Evolutionary conservation across 805 yeast genomes (phyloP).

Genomic region (Saturnispora ahearnii): DNA sequence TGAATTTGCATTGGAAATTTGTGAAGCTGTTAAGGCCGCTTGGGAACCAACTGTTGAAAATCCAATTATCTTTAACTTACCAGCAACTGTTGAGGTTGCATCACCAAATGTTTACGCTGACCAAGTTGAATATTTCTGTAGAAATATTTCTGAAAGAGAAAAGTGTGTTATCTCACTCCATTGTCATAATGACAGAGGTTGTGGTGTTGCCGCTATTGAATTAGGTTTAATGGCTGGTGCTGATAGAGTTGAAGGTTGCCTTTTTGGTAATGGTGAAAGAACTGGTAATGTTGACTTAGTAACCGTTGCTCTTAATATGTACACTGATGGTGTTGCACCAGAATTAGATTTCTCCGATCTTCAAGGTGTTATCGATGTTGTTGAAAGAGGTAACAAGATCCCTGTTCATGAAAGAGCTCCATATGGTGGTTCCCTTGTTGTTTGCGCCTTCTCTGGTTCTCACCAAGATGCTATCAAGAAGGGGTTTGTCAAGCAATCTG

Average conservation of each 20-base stretch:
- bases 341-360: conserved; percentile 63
- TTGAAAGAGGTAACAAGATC: conserved; percentile 70
- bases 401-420: conserved; percentile 71
- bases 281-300: conserved; percentile 77
- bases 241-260: conserved; percentile 77
- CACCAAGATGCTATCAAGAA: conserved; percentile 33
- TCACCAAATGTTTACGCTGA: conserved; percentile 73
- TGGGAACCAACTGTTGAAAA: conserved; percentile 73
- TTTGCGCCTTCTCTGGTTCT: conserved; percentile 65
- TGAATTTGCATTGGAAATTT: conserved; percentile 64
- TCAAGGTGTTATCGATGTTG: conserved; percentile 55
- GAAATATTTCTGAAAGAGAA: conserved; percentile 60
- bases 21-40: conserved; percentile 70
- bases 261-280: conserved; percentile 78
- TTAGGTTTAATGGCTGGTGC: conserved; percentile 75
- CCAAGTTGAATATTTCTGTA: conserved; percentile 67
- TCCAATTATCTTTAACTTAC: conserved; percentile 70
- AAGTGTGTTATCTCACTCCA: conserved; percentile 63
- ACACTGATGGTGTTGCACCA: conserved; percentile 70
- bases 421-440: conserved; percentile 71
- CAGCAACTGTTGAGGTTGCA: conserved; percentile 75
- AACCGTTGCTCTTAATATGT: conserved; percentile 67
- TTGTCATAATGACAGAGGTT: conserved; percentile 74
- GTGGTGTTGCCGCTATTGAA: conserved; percentile 79
- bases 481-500: conserved; percentile 38